These are phyloP conservation scores for Stephania yunnanensis DNA, from an alignment of 164 flowering plant species.

Conservation along the genomic window DNA sequence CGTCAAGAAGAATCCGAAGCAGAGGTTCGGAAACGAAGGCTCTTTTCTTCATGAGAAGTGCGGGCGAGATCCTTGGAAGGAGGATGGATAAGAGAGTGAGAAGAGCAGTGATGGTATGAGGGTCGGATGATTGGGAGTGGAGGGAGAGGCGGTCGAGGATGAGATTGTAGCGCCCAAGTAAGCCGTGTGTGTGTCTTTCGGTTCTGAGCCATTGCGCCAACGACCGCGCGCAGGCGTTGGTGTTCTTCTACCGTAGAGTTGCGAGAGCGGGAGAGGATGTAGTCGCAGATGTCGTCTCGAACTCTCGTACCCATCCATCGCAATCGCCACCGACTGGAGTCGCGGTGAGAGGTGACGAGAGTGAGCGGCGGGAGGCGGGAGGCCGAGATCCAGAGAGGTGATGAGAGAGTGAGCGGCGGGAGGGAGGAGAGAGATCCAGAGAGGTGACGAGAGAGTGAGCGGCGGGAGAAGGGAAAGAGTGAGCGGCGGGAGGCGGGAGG, in stretches of 20 bases:
- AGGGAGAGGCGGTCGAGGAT: slow-evolving; percentile 49
- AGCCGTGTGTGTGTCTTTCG: slow-evolving; percentile 58
- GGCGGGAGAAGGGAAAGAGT: no score
- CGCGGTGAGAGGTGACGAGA: no score
- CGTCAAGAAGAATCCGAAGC: slow-evolving; percentile 24
- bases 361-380: no score
- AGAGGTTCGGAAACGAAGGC: slow-evolving; percentile 31
- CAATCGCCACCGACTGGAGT: no score
- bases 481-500: no score
- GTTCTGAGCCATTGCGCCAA: slow-evolving; percentile 77
- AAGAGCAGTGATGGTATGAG: slow-evolving; percentile 38
- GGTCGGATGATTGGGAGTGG: slow-evolving; percentile 24
- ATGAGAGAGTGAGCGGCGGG: no score
- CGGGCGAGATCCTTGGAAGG: slow-evolving; percentile 35
- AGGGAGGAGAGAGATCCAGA: no score
- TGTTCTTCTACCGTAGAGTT: slow-evolving; percentile 53
- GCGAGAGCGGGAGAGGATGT: slow-evolving; percentile 41
- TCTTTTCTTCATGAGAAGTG: slow-evolving; percentile 44
- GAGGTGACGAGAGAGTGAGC: no score
- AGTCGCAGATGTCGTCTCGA: slow-evolving; percentile 38
- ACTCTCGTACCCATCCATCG: slow-evolving; percentile 26
- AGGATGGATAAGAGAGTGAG: slow-evolving; percentile 40
- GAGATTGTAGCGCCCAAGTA: slow-evolving; percentile 64
- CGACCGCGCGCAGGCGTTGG: slow-evolving; percentile 61
- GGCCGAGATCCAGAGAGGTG: no score